Evolutionary conservation across 2,329 filamentous ascomycete species (phyloP).

Genomic region (Capronia americana): DNA sequence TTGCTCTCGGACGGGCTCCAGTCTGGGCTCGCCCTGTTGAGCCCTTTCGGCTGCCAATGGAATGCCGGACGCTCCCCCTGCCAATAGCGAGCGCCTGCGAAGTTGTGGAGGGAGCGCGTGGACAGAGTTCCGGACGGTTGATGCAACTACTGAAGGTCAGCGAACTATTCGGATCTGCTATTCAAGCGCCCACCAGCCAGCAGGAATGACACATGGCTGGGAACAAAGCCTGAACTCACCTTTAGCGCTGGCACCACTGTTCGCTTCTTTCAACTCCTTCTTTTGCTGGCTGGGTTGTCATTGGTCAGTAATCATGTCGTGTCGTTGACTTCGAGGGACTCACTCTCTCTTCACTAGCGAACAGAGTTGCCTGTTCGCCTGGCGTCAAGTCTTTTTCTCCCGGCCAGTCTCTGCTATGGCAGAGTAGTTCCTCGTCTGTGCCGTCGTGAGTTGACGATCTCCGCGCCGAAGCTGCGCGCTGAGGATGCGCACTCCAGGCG

Average conservation of each 20-base stretch:
- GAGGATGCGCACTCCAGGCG: not conserved
- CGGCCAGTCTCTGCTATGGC: not conserved
- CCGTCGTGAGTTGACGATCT: not conserved
- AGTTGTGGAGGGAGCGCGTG: constrained; percentile 5
- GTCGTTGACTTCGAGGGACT: constrained; percentile 1
- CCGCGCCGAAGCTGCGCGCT: not conserved
- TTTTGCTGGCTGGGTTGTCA: constrained; percentile 12
- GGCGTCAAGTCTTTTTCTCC: not conserved
- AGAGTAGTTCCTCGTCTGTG: not conserved
- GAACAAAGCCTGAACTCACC: not conserved
- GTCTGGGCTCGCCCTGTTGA: constrained; percentile 14
- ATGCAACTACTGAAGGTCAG: constrained; percentile 22
- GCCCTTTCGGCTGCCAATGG: constrained; percentile 5
- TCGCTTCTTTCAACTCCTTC: not conserved
- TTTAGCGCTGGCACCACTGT: not conserved
- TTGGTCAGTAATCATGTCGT: constrained; percentile 19
- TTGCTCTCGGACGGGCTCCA: constrained; percentile 20
- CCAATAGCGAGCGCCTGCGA: constrained; percentile 25
- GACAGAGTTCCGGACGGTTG: constrained; percentile 7
- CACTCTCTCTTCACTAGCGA: constrained; percentile 3
- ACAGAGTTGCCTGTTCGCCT: not conserved
- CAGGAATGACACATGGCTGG: not conserved
- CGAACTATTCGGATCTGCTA: constrained; percentile 1
- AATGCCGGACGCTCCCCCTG: constrained; percentile 19
- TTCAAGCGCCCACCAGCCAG: not conserved